These are phyloP conservation scores for Suillus fuscotomentosus DNA, from an alignment of 768 basidiomycete species.

Conservation along the genomic window DNA sequence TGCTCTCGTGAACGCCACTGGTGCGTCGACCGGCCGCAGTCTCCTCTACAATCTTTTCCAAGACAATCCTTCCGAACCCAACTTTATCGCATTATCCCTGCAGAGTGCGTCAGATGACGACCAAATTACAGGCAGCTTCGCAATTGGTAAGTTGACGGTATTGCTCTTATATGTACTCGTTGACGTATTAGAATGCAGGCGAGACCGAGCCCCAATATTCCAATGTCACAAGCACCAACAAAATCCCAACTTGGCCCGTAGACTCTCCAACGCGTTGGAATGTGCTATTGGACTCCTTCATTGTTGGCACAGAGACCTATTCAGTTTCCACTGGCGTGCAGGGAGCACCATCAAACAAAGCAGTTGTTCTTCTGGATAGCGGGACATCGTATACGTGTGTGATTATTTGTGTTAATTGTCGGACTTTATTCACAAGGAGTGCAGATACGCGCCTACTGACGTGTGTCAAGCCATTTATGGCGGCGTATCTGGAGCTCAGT, in stretches of 20 bases:
- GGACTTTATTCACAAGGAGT: constrained; percentile 8
- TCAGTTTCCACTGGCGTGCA: constrained; percentile 53
- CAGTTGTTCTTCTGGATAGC: constrained; percentile 75
- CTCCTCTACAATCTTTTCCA: constrained; percentile 76
- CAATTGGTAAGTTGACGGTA: constrained; percentile 52
- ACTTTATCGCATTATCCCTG: constrained; percentile 78
- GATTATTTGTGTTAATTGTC: constrained; percentile 1
- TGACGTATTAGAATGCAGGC: constrained; percentile 36
- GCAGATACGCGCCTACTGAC: constrained; percentile 66
- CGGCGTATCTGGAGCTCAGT: constrained; percentile 59
- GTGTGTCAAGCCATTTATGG: constrained; percentile 72
- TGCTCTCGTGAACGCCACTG: constrained; percentile 52
- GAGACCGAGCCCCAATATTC: constrained; percentile 66
- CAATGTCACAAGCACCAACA: constrained; percentile 51
- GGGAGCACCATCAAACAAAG: constrained; percentile 63
- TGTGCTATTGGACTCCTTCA: constrained; percentile 70
- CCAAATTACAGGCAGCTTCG: constrained; percentile 64
- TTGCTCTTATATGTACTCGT: not conserved
- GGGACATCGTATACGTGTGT: constrained; percentile 80
- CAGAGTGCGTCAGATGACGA: constrained; percentile 56
- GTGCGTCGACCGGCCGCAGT: constrained; percentile 60
- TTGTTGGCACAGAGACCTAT: constrained; percentile 52
- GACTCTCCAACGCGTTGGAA: constrained; percentile 69
- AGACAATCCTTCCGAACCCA: constrained; percentile 66
- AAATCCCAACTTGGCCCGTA: constrained; percentile 75